These are phyloP conservation scores for Trichoderma sp. DNA, from an alignment of 2,329 filamentous ascomycete species.

Conservation along the genomic window DNA sequence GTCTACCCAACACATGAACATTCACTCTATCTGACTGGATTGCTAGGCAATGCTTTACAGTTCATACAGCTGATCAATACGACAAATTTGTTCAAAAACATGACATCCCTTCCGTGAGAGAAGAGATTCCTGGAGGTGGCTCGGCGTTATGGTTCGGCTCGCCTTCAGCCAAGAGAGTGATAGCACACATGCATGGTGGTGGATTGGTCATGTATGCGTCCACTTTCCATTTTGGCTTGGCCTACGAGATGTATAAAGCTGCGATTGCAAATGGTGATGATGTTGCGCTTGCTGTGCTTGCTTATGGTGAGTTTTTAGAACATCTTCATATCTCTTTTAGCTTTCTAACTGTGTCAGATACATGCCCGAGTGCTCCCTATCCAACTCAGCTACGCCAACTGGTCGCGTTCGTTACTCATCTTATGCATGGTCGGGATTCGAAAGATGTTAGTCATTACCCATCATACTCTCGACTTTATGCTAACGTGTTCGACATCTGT, in stretches of 20 bases:
- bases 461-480: not conserved
- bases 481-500: not conserved
- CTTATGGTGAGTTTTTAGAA: not conserved
- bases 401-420: not conserved
- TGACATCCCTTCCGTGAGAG: not conserved
- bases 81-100: not conserved
- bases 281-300: not conserved
- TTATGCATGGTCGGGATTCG: not conserved
- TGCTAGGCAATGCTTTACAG: not conserved
- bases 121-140: not conserved
- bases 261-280: not conserved
- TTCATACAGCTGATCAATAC: not conserved
- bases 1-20: not conserved
- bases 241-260: not conserved
- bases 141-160: conserved; percentile 6
- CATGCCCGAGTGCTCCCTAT: not conserved
- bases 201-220: not conserved
- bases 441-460: not conserved
- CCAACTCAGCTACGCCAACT: not conserved
- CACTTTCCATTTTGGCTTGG: not conserved
- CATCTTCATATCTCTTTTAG: accelerated
- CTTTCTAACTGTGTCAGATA: not conserved
- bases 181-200: conserved; percentile 1
- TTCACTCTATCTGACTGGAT: not conserved
- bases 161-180: not conserved